Evolutionary conservation across 2,329 filamentous ascomycete genomes (phyloP), one percentile per base, ranked within the genome.

Genomic region (Fusarium torulosum): DNA sequence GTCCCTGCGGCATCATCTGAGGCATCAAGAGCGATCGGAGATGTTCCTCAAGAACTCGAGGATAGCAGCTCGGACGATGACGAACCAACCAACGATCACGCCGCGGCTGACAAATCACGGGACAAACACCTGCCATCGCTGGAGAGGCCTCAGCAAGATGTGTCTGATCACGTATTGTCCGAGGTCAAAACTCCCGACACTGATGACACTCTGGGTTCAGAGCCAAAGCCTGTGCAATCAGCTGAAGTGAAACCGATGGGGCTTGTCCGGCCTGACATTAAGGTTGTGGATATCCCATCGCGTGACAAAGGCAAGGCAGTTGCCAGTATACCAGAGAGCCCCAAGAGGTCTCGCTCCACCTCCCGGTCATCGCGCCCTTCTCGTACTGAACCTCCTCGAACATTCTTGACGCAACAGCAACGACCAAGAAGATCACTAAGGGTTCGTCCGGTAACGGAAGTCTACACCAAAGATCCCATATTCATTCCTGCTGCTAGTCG

Each of bases 401-500:
- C 71, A 15, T 63, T 73, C 21, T 56, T 72, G 52, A 73, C 71
- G 7, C 71, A 72, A 50, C 60, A 70, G 45, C 71, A 72, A 40
- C 59, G 61, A 11, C 64, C 66, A 35, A 50, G 69, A 31, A 60
- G 61, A 40, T 61, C 71, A 14, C 19, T 59, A 15, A 73, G 63
- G 21, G 52, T 66, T 42, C 71, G 71, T 15, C 71, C 71, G 6
- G 67, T 61, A 13, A 73, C 71, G 35, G 71, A 73, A 51, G 57
- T 73, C n/a, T 73, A 70, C 11, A 71, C 61, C 6, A 73, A 73
- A 47, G 71, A 73, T 29, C 64, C 71, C 14, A 73, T 73, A 42
- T 73, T 72, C 44, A 55, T 53, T 17, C 71, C 71, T 20, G 71
- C 54, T 23, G 52, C 62, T n/a, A 73, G 69, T 41, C 59, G 71